Conservation (phyloP, 768 basidiomycete genomes). For the Mycena maculata region DNA sequence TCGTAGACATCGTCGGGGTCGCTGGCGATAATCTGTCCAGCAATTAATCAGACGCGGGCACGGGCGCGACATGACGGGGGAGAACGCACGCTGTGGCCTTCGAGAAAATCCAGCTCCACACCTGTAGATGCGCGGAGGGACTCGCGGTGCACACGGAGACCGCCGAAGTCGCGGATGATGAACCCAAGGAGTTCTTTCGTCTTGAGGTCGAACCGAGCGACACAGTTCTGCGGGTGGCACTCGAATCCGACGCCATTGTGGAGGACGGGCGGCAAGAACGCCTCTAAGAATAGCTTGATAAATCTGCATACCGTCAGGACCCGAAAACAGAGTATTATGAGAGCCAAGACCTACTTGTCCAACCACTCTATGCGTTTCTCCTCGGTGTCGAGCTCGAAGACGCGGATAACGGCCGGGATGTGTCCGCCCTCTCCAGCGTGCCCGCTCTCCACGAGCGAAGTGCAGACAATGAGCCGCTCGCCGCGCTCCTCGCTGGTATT, state of each 20-base stretch:
- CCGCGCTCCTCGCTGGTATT: constrained; percentile 57
- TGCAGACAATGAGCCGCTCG: constrained; percentile 67
- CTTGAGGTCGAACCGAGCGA: constrained; percentile 62
- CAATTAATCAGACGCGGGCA: neutral
- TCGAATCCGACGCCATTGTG: constrained; percentile 70
- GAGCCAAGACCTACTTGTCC: constrained; percentile 51
- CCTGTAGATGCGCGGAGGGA: constrained; percentile 63
- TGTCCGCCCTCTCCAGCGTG: constrained; percentile 59
- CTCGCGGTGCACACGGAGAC: constrained; percentile 62
- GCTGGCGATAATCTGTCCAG: constrained; percentile 53
- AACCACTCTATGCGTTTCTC: constrained; percentile 63
- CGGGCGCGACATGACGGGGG: neutral
- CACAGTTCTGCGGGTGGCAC: constrained; percentile 69
- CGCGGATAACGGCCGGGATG: constrained; percentile 60
- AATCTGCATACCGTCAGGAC: constrained; percentile 47
- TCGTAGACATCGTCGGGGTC: constrained; percentile 67
- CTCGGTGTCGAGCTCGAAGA: constrained; percentile 63
- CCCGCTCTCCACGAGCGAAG: constrained; percentile 65
- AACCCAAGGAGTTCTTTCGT: constrained; percentile 65
- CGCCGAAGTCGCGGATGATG: constrained; percentile 69
- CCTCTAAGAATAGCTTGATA: constrained; percentile 61
- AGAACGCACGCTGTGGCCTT: constrained; percentile 52
- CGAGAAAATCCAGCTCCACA: constrained; percentile 58
- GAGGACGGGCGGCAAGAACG: constrained; percentile 66
- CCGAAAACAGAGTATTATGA: constrained; percentile 17